Percentiles rank a stretch among this genome's conserved stretches.
Evolutionary conservation across 257 asterid species (phyloP).

Genomic region (Scutellaria barbata): DNA sequence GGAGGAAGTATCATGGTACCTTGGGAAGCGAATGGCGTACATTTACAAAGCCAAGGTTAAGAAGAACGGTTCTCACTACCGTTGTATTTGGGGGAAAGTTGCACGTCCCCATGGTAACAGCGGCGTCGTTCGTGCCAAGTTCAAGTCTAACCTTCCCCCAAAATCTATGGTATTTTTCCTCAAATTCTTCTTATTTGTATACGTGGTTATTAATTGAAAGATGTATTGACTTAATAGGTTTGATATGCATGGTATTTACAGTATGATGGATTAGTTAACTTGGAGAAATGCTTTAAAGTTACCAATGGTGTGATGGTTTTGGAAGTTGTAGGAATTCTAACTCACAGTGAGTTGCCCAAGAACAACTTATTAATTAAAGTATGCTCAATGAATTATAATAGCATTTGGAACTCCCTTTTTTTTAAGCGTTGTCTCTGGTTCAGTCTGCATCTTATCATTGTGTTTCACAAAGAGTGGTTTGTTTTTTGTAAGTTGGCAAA

Average conservation of each 20-base stretch:
- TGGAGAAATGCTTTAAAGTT: too few relatives aligned
- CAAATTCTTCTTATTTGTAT: background rate
- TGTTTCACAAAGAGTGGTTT: background rate
- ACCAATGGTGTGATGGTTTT: background rate
- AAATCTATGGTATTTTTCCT: conserved; percentile 50
- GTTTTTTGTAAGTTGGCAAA: background rate
- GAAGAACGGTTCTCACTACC: conserved; percentile 61
- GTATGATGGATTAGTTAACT: background rate
- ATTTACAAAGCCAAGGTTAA: conserved; percentile 74
- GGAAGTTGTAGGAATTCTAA: background rate
- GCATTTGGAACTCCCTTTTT: background rate
- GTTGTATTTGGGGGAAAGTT: conserved; percentile 77
- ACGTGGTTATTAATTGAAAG: background rate
- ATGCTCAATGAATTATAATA: background rate
- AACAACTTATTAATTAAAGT: background rate
- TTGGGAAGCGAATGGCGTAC: conserved; percentile 66
- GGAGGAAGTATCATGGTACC: conserved; percentile 78
- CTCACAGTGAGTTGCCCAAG: background rate
- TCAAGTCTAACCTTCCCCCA: conserved; percentile 73
- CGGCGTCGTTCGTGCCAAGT: conserved; percentile 73
- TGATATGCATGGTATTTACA: background rate
- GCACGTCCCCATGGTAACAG: conserved; percentile 74
- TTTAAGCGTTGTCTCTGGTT: background rate
- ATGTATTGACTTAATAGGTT: background rate
- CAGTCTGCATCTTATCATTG: background rate